phyloP scores from a whole-genome alignment of 305 asterid species.

The Ajuga reptans region DNA sequence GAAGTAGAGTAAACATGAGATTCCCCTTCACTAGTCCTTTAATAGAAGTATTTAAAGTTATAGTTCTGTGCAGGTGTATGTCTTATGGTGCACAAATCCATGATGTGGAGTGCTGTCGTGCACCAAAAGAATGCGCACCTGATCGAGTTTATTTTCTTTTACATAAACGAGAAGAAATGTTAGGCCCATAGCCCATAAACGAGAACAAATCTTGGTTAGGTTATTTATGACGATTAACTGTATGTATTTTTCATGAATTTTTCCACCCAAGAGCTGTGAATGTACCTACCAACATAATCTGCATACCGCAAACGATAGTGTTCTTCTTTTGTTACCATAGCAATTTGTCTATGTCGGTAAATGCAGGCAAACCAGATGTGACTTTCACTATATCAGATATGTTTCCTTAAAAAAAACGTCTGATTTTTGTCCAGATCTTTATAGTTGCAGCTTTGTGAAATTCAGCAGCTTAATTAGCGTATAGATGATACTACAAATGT shows the following conservation, averaged over 20 bases:
- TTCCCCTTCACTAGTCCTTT: too few relatives aligned
- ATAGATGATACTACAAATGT: too few relatives aligned
- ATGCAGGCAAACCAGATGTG: conserved; percentile 21
- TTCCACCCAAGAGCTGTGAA: not conserved
- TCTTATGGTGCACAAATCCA: too few relatives aligned
- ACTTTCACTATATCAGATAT: conserved; percentile 7
- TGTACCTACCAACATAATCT: not conserved
- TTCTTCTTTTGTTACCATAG: not conserved
- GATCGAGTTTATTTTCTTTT: too few relatives aligned
- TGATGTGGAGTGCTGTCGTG: too few relatives aligned
- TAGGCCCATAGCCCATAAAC: too few relatives aligned
- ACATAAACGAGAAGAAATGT: too few relatives aligned
- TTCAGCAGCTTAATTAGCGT: not conserved
- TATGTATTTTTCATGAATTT: not conserved
- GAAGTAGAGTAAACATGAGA: too few relatives aligned
- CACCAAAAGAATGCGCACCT: too few relatives aligned
- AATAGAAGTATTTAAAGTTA: too few relatives aligned
- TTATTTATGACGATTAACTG: not conserved
- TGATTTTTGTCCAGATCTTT: not conserved
- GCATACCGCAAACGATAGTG: not conserved
- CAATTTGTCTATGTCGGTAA: conserved; percentile 9
- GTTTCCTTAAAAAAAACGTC: not conserved
- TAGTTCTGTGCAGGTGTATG: too few relatives aligned
- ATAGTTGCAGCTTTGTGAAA: not conserved
- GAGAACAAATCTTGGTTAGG: not conserved